Percentiles rank a stretch among this genome's conserved stretches.
These are phyloP conservation scores for Podaxis carcinomalis DNA, from an alignment of 768 basidiomycete genomes.

Conservation along the genomic window DNA sequence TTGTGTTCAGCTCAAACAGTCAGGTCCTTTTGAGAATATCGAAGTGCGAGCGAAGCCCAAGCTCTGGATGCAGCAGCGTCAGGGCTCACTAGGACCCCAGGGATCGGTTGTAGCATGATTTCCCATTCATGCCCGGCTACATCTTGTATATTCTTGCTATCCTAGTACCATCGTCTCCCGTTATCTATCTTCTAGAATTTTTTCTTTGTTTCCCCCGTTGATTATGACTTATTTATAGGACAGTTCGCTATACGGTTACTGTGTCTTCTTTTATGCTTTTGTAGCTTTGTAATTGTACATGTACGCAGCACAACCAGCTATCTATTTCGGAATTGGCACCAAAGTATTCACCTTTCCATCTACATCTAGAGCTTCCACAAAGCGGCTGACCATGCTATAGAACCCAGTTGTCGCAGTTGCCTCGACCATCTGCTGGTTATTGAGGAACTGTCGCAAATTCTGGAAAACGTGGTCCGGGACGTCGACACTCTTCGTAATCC, in stretches of 20 bases:
- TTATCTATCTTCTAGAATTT: neutral
- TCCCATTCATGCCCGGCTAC: neutral
- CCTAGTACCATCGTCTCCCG: neutral
- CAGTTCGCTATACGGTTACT: neutral
- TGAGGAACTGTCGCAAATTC: slow-evolving; percentile 24
- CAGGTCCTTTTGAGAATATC: slow-evolving; percentile 79
- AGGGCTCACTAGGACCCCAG: neutral
- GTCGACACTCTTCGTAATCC: slow-evolving; percentile 32
- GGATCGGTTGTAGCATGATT: slow-evolving; percentile 2
- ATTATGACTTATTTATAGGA: slow-evolving; percentile 1
- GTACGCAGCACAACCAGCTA: neutral
- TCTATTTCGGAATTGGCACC: slow-evolving; percentile 26
- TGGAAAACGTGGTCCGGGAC: slow-evolving; percentile 15
- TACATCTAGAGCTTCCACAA: slow-evolving; percentile 57
- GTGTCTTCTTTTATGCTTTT: neutral
- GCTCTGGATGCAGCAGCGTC: slow-evolving; percentile 68
- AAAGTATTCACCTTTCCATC: slow-evolving; percentile 43
- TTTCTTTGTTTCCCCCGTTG: neutral
- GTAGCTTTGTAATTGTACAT: slow-evolving; percentile 3
- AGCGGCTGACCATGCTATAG: slow-evolving; percentile 68
- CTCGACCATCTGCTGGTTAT: slow-evolving; percentile 48
- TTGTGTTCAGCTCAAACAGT: slow-evolving; percentile 78
- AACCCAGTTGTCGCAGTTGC: slow-evolving; percentile 47
- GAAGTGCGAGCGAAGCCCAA: slow-evolving; percentile 75
- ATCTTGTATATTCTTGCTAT: neutral